These are phyloP conservation scores for Cryptococcus amylolentus DNA, from an alignment of 1,284 basidiomycete genomes.

Conservation along the genomic window DNA sequence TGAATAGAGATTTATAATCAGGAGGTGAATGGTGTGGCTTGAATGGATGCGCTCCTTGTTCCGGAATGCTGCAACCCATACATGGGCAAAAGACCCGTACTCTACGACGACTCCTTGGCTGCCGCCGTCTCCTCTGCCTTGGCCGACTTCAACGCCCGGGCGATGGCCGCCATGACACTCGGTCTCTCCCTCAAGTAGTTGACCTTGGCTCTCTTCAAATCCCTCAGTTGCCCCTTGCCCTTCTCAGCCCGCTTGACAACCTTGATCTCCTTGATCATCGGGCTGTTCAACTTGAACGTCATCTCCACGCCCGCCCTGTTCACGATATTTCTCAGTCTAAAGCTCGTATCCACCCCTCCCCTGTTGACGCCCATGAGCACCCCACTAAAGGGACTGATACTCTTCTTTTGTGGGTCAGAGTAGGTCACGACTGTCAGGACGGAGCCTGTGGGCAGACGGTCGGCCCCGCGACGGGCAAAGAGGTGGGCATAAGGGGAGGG, in stretches of 20 bases:
- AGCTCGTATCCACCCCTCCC: conserved; percentile 75
- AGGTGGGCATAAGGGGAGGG: conserved; percentile 62
- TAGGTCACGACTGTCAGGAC: conserved; percentile 66
- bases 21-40: too few relatives aligned
- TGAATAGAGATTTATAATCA: too few relatives aligned
- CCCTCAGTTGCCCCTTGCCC: conserved; percentile 31
- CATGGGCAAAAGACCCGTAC: too few relatives aligned
- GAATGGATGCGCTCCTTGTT: too few relatives aligned
- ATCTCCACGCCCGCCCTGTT: conserved; percentile 86
- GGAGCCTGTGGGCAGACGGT: conserved; percentile 70
- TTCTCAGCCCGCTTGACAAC: conserved; percentile 52
- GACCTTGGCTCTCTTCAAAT: conserved; percentile 42
- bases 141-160: conserved; percentile 40
- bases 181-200: conserved; percentile 48
- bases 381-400: conserved; percentile 74
- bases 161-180: conserved; percentile 43
- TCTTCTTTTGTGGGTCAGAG: conserved; percentile 55
- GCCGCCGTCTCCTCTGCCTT: conserved; percentile 3
- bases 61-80: too few relatives aligned
- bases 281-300: conserved; percentile 78
- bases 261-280: conserved; percentile 79
- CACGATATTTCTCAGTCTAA: conserved; percentile 79
- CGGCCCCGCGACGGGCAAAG: conserved; percentile 66
- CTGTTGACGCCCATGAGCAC: conserved; percentile 75
- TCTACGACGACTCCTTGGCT: too few relatives aligned